Base-by-base conservation (phyloP, 768 basidiomycete species). In the Fistulinella prunicolor region DNA sequence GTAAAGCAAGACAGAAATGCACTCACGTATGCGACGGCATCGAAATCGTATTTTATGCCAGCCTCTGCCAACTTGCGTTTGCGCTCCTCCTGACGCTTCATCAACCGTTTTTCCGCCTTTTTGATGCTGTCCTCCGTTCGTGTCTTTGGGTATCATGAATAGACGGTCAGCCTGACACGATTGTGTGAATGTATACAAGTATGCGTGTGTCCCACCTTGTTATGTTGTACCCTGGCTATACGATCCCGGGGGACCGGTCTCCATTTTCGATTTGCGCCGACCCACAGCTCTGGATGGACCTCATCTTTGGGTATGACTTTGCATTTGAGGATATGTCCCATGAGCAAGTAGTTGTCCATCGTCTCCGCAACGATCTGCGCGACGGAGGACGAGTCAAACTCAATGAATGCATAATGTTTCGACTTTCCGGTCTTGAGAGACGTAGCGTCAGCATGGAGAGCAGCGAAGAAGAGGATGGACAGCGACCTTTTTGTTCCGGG, bases 281-380 rank as follows among this genome's bases (percentile, higher is more conserved):
- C 74, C 96, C 96, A 99, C 1, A 98, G 70, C 62, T 95, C 83
- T 12, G 94, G 89, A 65, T 98, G 95, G 1, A 98, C 82, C 51
- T 94, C 69, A 21, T 94, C 91, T 57, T 83, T 83, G 34, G 96
- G 92, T 50, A 98, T 82, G 43, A 94, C 68, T 68, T 90, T 88
- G 74, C 95, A 98, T 37, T 80, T 82, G 46, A 99, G 77, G 54
- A 99, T 87, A 63, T 96, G 95, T 7, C 95, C 94, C 78, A 88
- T 81, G 54, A 99, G 76, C 32, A 99, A 79, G 68, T 97, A 99
- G 72, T 96, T 98, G 76, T 99, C 84, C 96, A 98, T 98, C 38
- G 95, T 98, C 62, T 98, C 96, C 2, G 89, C 86, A 8, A 96
- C 96, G 53, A 99, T 97, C 62, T 94, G 73, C 0, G 96, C 94